Evolutionary conservation across 2,329 filamentous ascomycete species (phyloP).

Genomic region (Phoma sp.): DNA sequence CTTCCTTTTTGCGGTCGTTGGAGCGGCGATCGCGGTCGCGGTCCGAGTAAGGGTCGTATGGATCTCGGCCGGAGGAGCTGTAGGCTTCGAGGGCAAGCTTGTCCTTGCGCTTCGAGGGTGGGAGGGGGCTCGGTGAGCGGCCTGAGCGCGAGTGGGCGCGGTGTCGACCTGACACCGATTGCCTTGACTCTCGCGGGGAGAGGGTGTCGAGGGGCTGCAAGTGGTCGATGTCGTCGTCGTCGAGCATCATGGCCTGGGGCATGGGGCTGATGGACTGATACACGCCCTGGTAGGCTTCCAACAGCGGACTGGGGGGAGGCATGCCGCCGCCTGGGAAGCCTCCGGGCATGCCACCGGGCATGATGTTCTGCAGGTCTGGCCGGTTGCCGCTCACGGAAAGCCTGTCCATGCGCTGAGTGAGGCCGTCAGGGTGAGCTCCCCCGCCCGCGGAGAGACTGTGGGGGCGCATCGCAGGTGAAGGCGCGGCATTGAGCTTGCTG

Average conservation of each 20-base stretch:
- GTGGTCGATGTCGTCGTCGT: constrained; percentile 57
- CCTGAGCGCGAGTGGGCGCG: constrained; percentile 41
- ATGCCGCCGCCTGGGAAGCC: constrained; percentile 39
- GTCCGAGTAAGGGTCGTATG: constrained; percentile 14
- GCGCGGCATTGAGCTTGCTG: constrained; percentile 34
- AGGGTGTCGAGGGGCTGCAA: constrained; percentile 43
- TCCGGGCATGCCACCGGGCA: constrained; percentile 40
- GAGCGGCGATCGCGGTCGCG: constrained; percentile 21
- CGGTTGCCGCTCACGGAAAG: constrained; percentile 55
- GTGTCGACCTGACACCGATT: constrained; percentile 33
- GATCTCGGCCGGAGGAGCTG: constrained; percentile 30
- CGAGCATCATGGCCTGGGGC: constrained; percentile 76
- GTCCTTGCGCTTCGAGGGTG: constrained; percentile 36
- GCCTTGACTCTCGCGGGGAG: constrained; percentile 40
- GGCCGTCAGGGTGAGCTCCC: constrained; percentile 41
- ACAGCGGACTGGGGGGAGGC: constrained; percentile 79
- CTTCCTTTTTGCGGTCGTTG: constrained; percentile 35
- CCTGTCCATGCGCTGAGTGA: constrained; percentile 53
- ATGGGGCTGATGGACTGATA: constrained; percentile 95
- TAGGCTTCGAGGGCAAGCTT: constrained; percentile 45
- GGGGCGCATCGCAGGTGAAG: constrained; percentile 42
- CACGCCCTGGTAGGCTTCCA: constrained; percentile 91
- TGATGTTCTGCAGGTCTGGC: constrained; percentile 35
- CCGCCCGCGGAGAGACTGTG: constrained; percentile 32
- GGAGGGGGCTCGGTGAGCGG: constrained; percentile 39